Base-by-base conservation (phyloP, 2,329 filamentous ascomycete genomes). In the Emergomyces orientalis region DNA sequence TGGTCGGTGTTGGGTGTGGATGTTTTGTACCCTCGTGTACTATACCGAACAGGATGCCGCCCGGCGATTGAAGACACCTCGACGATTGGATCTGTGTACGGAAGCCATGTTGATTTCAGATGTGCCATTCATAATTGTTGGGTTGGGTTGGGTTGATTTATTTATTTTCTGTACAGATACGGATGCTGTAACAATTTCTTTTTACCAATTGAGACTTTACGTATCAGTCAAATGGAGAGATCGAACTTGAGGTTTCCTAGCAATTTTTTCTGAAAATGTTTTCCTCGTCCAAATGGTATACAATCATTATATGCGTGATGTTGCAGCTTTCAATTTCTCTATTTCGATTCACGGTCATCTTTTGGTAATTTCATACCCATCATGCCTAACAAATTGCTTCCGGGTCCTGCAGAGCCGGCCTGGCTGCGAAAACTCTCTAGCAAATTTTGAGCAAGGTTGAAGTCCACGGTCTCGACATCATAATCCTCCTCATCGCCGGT, bases 341-440 rank as follows among this genome's bases (percentile, higher is more conserved):
- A 55, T 61, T 61, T 56, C 27, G 56, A 56, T 47, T 65, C 64
- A 59, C 73, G 73, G 63, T 93, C 90, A 70, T 96, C 91, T 64
- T 89, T 82, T 0, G 93, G 93, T 64, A 97, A 79, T 49, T 84
- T 82, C 67, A 97, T 80, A 0, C 91, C 91, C 87, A 97, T 88
- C 77, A 95, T 83, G 7, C 87, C 88, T 70, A 99, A 82, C 64
- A 99, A 79, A 72, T 97, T 97, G 0, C 92, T 87, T 1, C 89
- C 89, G 0, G 94, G 94, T 0, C 94, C 94, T 39, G 90, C 82
- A 79, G 88, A 84, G 14, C 94, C 94, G 22, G 81, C 90, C 74
- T 97, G 93, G 19, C 89, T 88, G 72, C 96, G 95, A 76, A 99
- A 92, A 69, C 90, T 93, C 74, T 97, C 91, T 1, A 99, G 80